Conservation (phyloP, 805 yeast genomes). For the Yamadazyma philogaea region DNA sequence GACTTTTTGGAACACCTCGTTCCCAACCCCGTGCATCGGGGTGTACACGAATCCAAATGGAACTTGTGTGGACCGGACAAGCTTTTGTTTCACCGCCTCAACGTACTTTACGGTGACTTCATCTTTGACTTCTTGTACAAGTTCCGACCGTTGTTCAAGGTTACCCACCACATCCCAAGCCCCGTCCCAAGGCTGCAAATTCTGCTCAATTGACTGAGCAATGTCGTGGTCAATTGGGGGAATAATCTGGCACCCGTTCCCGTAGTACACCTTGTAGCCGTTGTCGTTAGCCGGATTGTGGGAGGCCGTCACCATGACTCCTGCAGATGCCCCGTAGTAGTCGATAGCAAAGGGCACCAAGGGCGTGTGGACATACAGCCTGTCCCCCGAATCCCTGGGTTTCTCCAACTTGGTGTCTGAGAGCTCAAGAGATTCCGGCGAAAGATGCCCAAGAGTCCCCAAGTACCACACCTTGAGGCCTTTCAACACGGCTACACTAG, state of each 20-base stretch:
- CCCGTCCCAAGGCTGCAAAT: conserved; percentile 56
- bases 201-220: conserved; percentile 57
- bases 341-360: conserved; percentile 87
- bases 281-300: conserved; percentile 84
- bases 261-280: conserved; percentile 92
- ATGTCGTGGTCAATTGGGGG: conserved; percentile 85
- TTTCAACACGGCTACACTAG: conserved; percentile 61
- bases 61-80: conserved; percentile 11
- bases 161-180: conserved; percentile 48
- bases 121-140: conserved; percentile 40
- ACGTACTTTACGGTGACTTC: conserved; percentile 45
- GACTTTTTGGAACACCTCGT: conserved; percentile 50
- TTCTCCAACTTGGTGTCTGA: not conserved
- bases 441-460: conserved; percentile 33
- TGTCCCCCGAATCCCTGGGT: conserved; percentile 1
- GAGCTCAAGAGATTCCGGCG: conserved; percentile 21
- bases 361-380: conserved; percentile 69
- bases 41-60: conserved; percentile 69
- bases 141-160: conserved; percentile 20
- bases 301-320: conserved; percentile 91
- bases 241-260: conserved; percentile 92
- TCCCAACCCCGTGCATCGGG: conserved; percentile 95
- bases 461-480: conserved; percentile 72
- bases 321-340: conserved; percentile 59
- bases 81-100: conserved; percentile 3